Evolutionary conservation across 208 protist genomes (phyloP).

Genomic region (Acanthamoeba royreba): DNA sequence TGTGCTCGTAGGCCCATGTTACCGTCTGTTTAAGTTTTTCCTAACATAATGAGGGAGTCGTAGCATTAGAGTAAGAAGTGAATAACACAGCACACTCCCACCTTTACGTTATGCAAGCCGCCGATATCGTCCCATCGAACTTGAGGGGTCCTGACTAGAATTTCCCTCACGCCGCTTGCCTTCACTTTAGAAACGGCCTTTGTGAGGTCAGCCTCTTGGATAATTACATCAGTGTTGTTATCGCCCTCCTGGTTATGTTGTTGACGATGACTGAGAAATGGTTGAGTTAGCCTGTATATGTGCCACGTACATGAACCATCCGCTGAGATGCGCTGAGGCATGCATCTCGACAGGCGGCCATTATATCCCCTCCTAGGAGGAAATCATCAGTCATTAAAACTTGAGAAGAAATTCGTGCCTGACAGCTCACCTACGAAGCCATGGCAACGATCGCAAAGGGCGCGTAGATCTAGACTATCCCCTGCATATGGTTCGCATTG

Average conservation of each 20-base stretch:
- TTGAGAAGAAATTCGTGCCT: too few species aligned
- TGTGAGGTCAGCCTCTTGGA: neutral
- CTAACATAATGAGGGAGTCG: neutral
- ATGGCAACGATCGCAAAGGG: conserved; percentile 18
- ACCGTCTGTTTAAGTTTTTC: conserved; percentile 3
- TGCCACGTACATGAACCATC: neutral
- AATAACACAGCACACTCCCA: neutral
- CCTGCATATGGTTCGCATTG: neutral
- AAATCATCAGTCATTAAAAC: neutral
- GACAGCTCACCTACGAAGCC: conserved; percentile 35
- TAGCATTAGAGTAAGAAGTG: neutral
- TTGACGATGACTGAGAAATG: neutral
- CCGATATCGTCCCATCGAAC: conserved; percentile 8
- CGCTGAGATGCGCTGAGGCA: neutral
- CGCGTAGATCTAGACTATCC: neutral
- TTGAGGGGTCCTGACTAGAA: neutral
- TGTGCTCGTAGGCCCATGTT: conserved; percentile 36
- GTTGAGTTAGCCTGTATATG: neutral
- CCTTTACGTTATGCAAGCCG: conserved; percentile 24
- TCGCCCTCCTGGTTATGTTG: neutral
- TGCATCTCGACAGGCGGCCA: conserved; percentile 28
- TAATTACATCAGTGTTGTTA: neutral
- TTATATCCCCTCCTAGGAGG: neutral
- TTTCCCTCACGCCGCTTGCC: neutral
- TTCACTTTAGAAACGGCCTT: neutral